phyloP scores from a whole-genome alignment of 768 basidiomycete species.

The Russula compacta region DNA sequence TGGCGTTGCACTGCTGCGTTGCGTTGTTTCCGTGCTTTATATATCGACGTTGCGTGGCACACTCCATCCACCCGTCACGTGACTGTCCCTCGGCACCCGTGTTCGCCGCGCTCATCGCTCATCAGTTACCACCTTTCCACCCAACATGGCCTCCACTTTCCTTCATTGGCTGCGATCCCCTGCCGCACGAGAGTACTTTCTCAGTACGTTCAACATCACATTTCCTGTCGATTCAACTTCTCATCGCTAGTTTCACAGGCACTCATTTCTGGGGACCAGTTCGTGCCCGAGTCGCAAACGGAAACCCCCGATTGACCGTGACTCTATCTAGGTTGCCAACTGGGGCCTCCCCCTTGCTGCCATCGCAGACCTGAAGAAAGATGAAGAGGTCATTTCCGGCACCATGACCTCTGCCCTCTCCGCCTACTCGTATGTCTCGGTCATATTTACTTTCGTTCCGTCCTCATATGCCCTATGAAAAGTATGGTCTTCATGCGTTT shows the following conservation, averaged over 20 bases:
- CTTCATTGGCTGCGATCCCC: conserved; percentile 86
- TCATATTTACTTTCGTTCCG: not conserved
- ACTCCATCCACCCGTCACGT: not conserved
- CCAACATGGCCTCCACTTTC: conserved; percentile 72
- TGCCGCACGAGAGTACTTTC: conserved; percentile 88
- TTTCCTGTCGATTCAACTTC: conserved; percentile 11
- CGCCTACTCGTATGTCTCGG: conserved; percentile 76
- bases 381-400: conserved; percentile 95
- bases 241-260: conserved; percentile 40
- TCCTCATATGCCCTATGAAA: not conserved
- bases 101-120: no score
- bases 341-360: conserved; percentile 97
- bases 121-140: no score
- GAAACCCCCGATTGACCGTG: not conserved
- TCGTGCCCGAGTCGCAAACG: conserved; percentile 30
- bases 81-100: not conserved
- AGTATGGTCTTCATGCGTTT: conserved; percentile 91
- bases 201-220: conserved; percentile 51
- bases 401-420: conserved; percentile 91
- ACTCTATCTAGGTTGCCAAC: conserved; percentile 79
- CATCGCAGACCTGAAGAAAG: conserved; percentile 79
- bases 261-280: conserved; percentile 99
- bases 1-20: not conserved
- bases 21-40: not conserved
- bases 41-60: no score